Percentiles rank a stretch among this genome's conserved stretches.
Conservation (phyloP, 768 basidiomycete genomes). For the Boletus subcaerulescens region DNA sequence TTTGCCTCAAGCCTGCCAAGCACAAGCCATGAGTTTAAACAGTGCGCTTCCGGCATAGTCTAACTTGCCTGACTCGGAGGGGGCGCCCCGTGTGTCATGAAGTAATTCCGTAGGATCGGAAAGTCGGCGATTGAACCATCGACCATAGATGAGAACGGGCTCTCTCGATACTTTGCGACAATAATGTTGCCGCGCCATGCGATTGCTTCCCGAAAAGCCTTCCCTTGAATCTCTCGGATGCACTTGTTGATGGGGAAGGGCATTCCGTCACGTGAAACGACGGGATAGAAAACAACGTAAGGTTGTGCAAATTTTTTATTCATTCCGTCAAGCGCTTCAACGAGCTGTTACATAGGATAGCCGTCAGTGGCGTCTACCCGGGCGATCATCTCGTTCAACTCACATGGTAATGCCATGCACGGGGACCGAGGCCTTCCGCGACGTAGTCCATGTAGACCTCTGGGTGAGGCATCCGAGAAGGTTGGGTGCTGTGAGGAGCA, state of each 20-base stretch:
- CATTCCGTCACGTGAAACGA: conserved; percentile 74
- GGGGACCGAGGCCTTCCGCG: conserved; percentile 64
- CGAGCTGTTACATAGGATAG: conserved; percentile 42
- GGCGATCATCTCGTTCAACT: conserved; percentile 21
- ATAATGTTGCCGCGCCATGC: conserved; percentile 84
- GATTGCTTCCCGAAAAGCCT: conserved; percentile 51
- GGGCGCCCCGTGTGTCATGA: conserved; percentile 63
- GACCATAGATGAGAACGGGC: conserved; percentile 50
- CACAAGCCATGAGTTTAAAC: conserved; percentile 20
- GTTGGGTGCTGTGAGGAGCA: conserved; percentile 42
- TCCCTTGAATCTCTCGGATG: conserved; percentile 71
- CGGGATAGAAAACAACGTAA: conserved; percentile 79
- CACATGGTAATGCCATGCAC: conserved; percentile 75
- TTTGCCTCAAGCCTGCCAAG: conserved; percentile 27
- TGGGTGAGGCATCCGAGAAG: conserved; percentile 73
- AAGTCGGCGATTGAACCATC: conserved; percentile 83
- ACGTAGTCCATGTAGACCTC: conserved; percentile 86
- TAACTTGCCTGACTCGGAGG: conserved; percentile 31
- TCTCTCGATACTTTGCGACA: conserved; percentile 63
- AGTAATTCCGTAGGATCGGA: conserved; percentile 76
- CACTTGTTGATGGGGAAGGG: conserved; percentile 78
- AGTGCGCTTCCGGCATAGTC: conserved; percentile 17
- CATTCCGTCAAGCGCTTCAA: conserved; percentile 79
- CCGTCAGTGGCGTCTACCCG: conserved; percentile 18
- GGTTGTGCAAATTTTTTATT: conserved; percentile 73